phyloP scores from a whole-genome alignment of 2,329 filamentous ascomycete genomes.

The Trichoderma sp. region DNA sequence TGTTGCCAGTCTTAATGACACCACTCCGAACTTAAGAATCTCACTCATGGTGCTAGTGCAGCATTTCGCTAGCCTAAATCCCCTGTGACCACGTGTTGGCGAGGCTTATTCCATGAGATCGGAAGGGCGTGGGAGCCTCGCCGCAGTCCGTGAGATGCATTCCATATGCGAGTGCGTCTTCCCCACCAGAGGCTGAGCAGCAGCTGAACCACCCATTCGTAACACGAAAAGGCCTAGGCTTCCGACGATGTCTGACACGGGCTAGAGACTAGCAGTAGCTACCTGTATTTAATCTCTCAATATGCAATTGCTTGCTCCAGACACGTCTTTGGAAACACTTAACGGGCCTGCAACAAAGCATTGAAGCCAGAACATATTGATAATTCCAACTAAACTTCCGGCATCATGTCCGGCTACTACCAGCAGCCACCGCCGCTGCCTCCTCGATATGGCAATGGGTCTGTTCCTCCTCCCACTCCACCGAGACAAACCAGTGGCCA shows the following conservation, averaged over 20 bases:
- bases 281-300: conserved; percentile 1
- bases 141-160: not conserved
- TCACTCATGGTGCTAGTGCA: not conserved
- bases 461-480: not conserved
- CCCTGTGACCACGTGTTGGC: conserved; percentile 8
- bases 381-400: not conserved
- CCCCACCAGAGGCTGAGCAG: conserved; percentile 11
- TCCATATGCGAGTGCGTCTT: not conserved
- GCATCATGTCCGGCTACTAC: conserved; percentile 7
- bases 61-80: not conserved
- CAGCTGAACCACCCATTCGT: conserved; percentile 4
- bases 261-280: not conserved
- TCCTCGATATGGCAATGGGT: not conserved
- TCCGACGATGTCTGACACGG: not conserved
- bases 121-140: conserved; percentile 13
- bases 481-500: not conserved
- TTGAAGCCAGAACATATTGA: not conserved
- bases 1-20: not conserved
- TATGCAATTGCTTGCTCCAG: not conserved
- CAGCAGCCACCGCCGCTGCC: conserved; percentile 15
- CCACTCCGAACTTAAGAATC: not conserved
- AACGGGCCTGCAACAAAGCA: not conserved
- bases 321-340: not conserved
- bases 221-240: not conserved
- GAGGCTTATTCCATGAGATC: not conserved